These are phyloP conservation scores for Candida lessepsii DNA, from an alignment of 805 yeast genomes.

Conservation along the genomic window DNA sequence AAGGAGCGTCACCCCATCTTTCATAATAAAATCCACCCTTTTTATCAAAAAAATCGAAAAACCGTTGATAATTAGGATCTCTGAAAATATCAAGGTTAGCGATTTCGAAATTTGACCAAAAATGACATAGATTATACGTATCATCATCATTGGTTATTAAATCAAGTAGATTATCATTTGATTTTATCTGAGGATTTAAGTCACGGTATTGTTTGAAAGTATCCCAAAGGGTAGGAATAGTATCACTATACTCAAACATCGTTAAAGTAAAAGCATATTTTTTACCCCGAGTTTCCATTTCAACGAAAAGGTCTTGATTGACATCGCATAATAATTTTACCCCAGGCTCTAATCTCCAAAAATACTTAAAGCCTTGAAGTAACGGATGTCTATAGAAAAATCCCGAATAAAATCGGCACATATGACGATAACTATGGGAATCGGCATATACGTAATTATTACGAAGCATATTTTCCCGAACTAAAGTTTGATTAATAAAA, in stretches of 20 bases:
- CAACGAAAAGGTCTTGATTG: constrained; percentile 59
- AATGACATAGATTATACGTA: constrained; percentile 74
- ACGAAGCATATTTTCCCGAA: constrained; percentile 9
- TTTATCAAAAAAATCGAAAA: constrained; percentile 60
- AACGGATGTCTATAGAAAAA: constrained; percentile 64
- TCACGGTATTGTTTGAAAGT: constrained; percentile 42
- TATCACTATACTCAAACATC: constrained; percentile 58
- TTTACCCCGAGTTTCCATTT: constrained; percentile 53
- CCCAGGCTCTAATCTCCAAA: constrained; percentile 79
- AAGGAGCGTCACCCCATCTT: constrained; percentile 94
- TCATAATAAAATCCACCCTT: constrained; percentile 82
- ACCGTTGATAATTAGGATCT: constrained; percentile 52
- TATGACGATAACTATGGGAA: constrained; percentile 63
- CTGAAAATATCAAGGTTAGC: constrained; percentile 73
- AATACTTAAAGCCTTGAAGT: constrained; percentile 59
- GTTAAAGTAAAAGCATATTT: constrained; percentile 68
- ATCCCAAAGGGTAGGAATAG: constrained; percentile 66
- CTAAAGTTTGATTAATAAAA: constrained; percentile 49
- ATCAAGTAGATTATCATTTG: constrained; percentile 25
- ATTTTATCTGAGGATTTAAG: constrained; percentile 12
- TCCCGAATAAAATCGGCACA: constrained; percentile 54
- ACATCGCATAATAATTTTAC: constrained; percentile 60
- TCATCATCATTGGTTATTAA: constrained; percentile 24
- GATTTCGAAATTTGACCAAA: constrained; percentile 78
- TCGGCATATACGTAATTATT: constrained; percentile 50